A percentile compares a stretch with the other conserved stretches of the same genome.
phyloP scores from a whole-genome alignment of 805 yeast genomes.

The Monosporozyma unispora region DNA sequence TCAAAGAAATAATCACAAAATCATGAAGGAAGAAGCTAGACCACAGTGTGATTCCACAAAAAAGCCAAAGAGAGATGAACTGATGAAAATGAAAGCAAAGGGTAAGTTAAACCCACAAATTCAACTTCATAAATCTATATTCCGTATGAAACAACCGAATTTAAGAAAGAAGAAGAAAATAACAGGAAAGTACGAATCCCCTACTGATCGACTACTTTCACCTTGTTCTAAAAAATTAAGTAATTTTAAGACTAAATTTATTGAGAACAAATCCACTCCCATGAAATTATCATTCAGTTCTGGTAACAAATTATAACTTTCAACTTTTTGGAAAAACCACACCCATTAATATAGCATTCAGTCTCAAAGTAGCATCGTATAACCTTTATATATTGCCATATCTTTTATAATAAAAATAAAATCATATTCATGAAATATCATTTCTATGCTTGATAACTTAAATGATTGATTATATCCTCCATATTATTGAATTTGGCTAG shows the following conservation, averaged over 20 bases:
- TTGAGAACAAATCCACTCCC: constrained; percentile 15
- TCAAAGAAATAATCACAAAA: no score
- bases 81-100: background rate
- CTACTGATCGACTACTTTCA: constrained; percentile 48
- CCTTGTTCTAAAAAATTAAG: constrained; percentile 50
- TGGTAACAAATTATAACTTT: background rate
- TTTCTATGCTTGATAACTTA: background rate
- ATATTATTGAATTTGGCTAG: constrained; percentile 2
- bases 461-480: constrained; percentile 2
- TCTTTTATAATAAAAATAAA: no score
- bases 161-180: background rate
- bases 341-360: background rate
- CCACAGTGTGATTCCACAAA: background rate
- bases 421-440: background rate
- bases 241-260: constrained; percentile 35
- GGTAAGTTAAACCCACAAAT: background rate
- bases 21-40: background rate
- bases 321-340: no score
- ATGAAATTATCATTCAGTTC: constrained; percentile 15
- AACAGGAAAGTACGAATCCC: constrained; percentile 37
- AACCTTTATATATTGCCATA: no score
- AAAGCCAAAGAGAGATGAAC: no score
- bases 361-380: background rate
- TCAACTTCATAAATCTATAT: background rate
- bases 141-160: background rate